Percentiles rank a stretch among this genome's conserved stretches.
Evolutionary conservation across 768 basidiomycete species (phyloP).

Genomic region (Russula ochroleuca): DNA sequence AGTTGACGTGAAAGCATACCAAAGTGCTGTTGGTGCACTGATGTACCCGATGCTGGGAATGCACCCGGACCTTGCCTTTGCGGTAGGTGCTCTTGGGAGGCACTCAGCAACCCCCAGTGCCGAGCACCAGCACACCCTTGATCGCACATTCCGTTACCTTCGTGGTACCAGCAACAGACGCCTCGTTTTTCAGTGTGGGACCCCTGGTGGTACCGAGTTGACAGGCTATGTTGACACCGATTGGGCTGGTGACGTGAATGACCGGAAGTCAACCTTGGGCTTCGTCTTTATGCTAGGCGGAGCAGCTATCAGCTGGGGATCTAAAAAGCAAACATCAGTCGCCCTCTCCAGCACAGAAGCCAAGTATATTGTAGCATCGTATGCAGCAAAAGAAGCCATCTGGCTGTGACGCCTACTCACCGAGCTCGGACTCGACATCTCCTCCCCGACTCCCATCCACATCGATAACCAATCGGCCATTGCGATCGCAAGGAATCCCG

Average conservation of each 20-base stretch:
- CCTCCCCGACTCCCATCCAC: no score
- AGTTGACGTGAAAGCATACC: not conserved
- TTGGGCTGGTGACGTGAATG: not conserved
- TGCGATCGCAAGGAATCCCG: no score
- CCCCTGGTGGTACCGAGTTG: not conserved
- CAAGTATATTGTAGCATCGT: no score
- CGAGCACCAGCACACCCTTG: conserved; percentile 34
- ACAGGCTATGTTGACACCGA: not conserved
- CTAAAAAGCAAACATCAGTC: no score
- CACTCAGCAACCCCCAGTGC: conserved; percentile 33
- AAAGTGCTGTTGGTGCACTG: not conserved
- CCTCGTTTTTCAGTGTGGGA: not conserved
- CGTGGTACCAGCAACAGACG: not conserved
- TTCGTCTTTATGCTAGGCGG: no score
- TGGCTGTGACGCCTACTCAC: no score
- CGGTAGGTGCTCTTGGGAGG: conserved; percentile 29
- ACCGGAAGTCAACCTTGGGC: no score
- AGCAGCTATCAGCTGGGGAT: no score
- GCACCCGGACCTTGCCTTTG: conserved; percentile 35
- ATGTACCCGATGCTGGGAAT: conserved; percentile 25
- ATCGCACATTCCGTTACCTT: not conserved
- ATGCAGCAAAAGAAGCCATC: no score
- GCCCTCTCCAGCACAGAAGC: no score
- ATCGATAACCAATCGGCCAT: no score
- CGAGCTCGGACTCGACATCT: no score